phyloP scores from a whole-genome alignment of 2,329 filamentous ascomycete genomes.

The Aspergillus flavus region DNA sequence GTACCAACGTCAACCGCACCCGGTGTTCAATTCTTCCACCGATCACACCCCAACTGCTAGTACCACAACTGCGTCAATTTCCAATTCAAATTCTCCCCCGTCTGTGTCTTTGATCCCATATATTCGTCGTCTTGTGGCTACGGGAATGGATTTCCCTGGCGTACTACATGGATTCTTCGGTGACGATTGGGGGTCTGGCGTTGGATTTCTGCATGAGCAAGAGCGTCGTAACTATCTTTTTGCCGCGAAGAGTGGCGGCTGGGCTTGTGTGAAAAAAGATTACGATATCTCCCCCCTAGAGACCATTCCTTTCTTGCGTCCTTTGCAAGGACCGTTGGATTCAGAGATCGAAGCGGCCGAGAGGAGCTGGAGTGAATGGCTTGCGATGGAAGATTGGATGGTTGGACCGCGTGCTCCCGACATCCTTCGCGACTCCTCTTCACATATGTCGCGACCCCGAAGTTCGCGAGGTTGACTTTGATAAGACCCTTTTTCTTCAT shows the following conservation, averaged over 20 bases:
- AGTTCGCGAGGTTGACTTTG: constrained; percentile 32
- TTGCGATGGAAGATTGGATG: constrained; percentile 99
- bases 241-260: constrained; percentile 87
- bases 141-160: constrained; percentile 82
- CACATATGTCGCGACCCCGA: constrained; percentile 36
- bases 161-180: constrained; percentile 97
- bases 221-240: constrained; percentile 95
- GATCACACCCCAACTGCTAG: constrained; percentile 43
- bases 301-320: constrained; percentile 82
- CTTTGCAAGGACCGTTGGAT: constrained; percentile 74
- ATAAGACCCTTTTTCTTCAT: constrained; percentile 1
- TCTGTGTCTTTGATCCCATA: constrained; percentile 79
- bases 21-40: constrained; percentile 47
- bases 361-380: constrained; percentile 87
- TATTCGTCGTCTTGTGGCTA: constrained; percentile 84
- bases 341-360: constrained; percentile 83
- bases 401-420: constrained; percentile 76
- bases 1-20: constrained; percentile 68
- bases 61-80: constrained; percentile 42
- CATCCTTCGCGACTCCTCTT: constrained; percentile 40
- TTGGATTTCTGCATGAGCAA: constrained; percentile 81
- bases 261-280: constrained; percentile 83
- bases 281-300: constrained; percentile 88
- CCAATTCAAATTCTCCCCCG: constrained; percentile 41
- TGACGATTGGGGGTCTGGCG: constrained; percentile 81